Percentiles rank a stretch among this genome's conserved stretches.
Evolutionary conservation across 2,329 filamentous ascomycete species (phyloP).

Genomic region (Ambrosiella beaveri): DNA sequence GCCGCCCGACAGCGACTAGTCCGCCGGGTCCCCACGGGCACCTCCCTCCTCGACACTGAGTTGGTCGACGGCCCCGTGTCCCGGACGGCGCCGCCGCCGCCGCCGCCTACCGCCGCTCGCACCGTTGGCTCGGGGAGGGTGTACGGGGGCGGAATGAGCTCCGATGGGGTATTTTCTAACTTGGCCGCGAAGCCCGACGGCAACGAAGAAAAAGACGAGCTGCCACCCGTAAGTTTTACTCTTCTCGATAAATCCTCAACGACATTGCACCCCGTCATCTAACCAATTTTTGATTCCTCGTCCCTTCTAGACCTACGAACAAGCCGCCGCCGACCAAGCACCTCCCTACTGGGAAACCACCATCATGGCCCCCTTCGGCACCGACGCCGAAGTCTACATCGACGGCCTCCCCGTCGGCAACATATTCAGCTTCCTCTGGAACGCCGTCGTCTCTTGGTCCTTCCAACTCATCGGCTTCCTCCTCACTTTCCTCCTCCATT

Average conservation of each 20-base stretch:
- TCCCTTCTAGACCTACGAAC: slow-evolving; percentile 70
- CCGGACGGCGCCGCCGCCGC: neutral
- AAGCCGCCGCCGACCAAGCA: slow-evolving; percentile 88
- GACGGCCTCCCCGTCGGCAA: slow-evolving; percentile 88
- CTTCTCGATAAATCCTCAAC: neutral
- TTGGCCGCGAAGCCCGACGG: slow-evolving; percentile 76
- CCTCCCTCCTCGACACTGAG: slow-evolving; percentile 10
- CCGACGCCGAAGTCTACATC: slow-evolving; percentile 89
- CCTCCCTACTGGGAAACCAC: slow-evolving; percentile 99
- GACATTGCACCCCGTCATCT: neutral
- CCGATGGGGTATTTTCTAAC: slow-evolving; percentile 94
- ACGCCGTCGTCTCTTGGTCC: slow-evolving; percentile 91
- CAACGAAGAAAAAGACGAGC: slow-evolving; percentile 61
- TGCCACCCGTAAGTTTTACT: slow-evolving; percentile 58
- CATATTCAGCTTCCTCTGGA: slow-evolving; percentile 77
- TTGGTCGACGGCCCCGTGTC: slow-evolving; percentile 14
- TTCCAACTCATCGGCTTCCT: slow-evolving; percentile 96
- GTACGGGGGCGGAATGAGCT: slow-evolving; percentile 58
- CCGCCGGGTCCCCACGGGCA: slow-evolving; percentile 28
- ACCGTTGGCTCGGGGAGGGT: slow-evolving; percentile 20
- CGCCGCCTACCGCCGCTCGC: neutral
- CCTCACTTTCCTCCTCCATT: slow-evolving; percentile 93
- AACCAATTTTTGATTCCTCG: slow-evolving; percentile 21
- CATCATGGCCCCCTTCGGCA: slow-evolving; percentile 76
- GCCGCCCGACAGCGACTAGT: slow-evolving; percentile 81